Conservation (phyloP, 495 filamentous ascomycete species). For the Arthonia radiata region DNA sequence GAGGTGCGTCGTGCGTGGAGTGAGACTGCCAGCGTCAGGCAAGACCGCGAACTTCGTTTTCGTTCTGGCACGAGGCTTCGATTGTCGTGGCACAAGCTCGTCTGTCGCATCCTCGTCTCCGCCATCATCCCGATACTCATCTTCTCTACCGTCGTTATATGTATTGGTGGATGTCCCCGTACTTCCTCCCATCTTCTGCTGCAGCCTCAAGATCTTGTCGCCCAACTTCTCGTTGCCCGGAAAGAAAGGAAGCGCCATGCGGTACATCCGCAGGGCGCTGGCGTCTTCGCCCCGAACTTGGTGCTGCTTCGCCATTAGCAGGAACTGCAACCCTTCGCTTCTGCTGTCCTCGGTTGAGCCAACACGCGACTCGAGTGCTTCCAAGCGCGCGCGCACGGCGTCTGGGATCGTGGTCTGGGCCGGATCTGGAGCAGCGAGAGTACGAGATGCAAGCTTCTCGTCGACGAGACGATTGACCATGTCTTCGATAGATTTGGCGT, state of each 20-base stretch:
- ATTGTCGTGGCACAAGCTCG: slow-evolving; percentile 5
- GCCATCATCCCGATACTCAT: slow-evolving; percentile 20
- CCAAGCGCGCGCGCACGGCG: slow-evolving; percentile 54
- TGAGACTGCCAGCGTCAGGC: too few relatives aligned
- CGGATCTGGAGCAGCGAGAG: slow-evolving; percentile 22
- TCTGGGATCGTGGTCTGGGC: slow-evolving; percentile 40
- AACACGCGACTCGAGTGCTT: slow-evolving; percentile 63
- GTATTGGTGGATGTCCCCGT: too few relatives aligned
- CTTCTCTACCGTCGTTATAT: slow-evolving; percentile 6
- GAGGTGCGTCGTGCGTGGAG: slow-evolving; percentile 44
- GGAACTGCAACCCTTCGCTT: slow-evolving; percentile 55
- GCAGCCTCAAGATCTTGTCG: slow-evolving; percentile 47
- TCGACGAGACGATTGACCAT: slow-evolving; percentile 78
- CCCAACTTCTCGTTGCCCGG: slow-evolving; percentile 62
- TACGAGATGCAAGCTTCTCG: slow-evolving; percentile 56
- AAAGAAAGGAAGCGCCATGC: slow-evolving; percentile 62
- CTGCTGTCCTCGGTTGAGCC: slow-evolving; percentile 50
- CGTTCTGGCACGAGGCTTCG: slow-evolving; percentile 15
- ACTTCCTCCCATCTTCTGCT: slow-evolving; percentile 36
- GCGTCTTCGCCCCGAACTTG: slow-evolving; percentile 55
- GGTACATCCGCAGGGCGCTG: slow-evolving; percentile 65
- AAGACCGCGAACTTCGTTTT: too few relatives aligned
- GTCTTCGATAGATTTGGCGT: slow-evolving; percentile 40
- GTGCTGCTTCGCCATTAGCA: slow-evolving; percentile 76
- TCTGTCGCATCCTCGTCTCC: slow-evolving; percentile 4